Percentiles rank a stretch among this genome's conserved stretches.
phyloP scores from a whole-genome alignment of 169 alveolate genomes.

The Toxoplasma gondii region DNA sequence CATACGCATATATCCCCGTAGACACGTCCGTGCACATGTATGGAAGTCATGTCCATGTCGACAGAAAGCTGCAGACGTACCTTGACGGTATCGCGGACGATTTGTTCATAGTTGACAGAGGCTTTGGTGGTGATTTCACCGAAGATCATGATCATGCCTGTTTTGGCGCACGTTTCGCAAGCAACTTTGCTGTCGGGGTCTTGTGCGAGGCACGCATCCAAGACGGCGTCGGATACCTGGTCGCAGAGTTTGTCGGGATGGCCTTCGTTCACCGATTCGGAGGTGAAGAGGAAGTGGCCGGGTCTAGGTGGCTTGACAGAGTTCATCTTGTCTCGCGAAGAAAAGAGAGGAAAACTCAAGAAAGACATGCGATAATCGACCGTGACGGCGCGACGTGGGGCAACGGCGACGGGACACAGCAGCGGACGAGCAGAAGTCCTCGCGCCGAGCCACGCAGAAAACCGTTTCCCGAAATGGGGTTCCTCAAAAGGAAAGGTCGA shows the following conservation, averaged over 20 bases:
- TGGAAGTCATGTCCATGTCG: too few species aligned
- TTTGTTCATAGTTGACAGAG: slow-evolving; percentile 90
- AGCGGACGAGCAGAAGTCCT: too few species aligned
- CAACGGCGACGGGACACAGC: too few species aligned
- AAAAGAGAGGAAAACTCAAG: background rate
- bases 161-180: slow-evolving; percentile 96
- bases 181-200: slow-evolving; percentile 88
- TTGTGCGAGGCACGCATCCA: slow-evolving; percentile 97
- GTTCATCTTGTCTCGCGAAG: background rate
- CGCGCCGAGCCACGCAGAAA: too few species aligned
- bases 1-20: too few species aligned
- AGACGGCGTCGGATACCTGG: slow-evolving; percentile 98
- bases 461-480: too few species aligned
- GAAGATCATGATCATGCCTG: slow-evolving; percentile 94
- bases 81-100: slow-evolving; percentile 93
- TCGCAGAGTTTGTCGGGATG: slow-evolving; percentile 99
- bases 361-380: too few species aligned
- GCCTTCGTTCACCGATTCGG: slow-evolving; percentile 99
- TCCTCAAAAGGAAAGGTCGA: too few species aligned
- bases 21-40: too few species aligned
- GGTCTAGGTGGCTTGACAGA: slow-evolving; percentile 43
- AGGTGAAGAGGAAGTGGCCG: slow-evolving; percentile 93
- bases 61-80: background rate
- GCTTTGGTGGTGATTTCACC: slow-evolving; percentile 98
- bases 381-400: too few species aligned